These are phyloP conservation scores for Tilletiopsis washingtonensis DNA, from an alignment of 1,284 basidiomycete species.

Conservation along the genomic window DNA sequence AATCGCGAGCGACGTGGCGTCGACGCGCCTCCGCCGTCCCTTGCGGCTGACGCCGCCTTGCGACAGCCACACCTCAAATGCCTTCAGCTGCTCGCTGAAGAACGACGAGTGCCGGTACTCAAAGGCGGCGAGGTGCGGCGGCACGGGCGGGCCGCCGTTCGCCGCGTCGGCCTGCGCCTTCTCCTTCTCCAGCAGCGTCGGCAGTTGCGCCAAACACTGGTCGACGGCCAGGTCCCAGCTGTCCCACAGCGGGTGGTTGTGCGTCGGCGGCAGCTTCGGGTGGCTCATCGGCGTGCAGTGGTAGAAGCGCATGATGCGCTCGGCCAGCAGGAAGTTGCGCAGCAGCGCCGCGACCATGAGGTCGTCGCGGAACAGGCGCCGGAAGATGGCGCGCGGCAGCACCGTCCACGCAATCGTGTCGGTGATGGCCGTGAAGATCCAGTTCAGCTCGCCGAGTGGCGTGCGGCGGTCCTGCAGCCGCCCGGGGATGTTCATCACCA, in stretches of 20 bases:
- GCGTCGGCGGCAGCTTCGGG: constrained; percentile 82
- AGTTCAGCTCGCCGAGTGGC: constrained; percentile 92
- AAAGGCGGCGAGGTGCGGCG: constrained; percentile 46
- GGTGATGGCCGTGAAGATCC: constrained; percentile 98
- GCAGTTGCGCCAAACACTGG: constrained; percentile 85
- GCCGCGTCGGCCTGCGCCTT: constrained; percentile 51
- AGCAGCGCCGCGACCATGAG: constrained; percentile 91
- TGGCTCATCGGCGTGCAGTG: constrained; percentile 93
- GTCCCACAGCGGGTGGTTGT: constrained; percentile 91
- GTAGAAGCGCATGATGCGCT: constrained; percentile 97
- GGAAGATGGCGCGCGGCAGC: constrained; percentile 86
- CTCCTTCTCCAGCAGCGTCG: constrained; percentile 67
- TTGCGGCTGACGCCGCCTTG: constrained; percentile 49
- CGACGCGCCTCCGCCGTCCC: constrained; percentile 47
- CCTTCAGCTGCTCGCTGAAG: constrained; percentile 91
- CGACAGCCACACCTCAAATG: constrained; percentile 91
- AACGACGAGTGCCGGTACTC: constrained; percentile 82
- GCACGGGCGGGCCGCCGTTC: constrained; percentile 42
- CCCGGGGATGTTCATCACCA: constrained; percentile 91
- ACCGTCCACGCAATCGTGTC: constrained; percentile 99
- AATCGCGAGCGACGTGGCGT: constrained; percentile 62
- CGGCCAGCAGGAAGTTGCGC: constrained; percentile 91
- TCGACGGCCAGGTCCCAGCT: constrained; percentile 98
- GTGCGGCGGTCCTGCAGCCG: constrained; percentile 93
- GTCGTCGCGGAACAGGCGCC: constrained; percentile 87